Base-by-base conservation (phyloP, 352 stramenopile genomes). In the Phytophthora melonis region DNA sequence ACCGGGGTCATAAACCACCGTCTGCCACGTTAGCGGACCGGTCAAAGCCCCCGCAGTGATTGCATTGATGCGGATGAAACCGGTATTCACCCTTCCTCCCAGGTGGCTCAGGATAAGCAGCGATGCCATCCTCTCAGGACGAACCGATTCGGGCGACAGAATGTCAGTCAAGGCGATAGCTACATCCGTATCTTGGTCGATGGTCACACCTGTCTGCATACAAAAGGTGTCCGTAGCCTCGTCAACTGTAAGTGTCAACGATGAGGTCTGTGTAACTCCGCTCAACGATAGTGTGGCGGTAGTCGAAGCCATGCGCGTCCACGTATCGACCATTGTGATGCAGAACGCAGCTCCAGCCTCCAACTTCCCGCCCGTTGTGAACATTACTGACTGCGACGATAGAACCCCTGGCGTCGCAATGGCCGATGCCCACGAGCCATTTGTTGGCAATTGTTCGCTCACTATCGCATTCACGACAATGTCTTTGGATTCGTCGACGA, bases 361-460 rank as follows among this genome's bases (percentile, higher is more conserved):
- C 0, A 93, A 18, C 25, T 74, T 70, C 2, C 86, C 86, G 25
- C 83, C 84, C 0, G 72, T 88, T 41, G 49, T 77, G 0, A 93
- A 66, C 1, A 27, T 62, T 14, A 90, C 41, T 7, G 67, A 74
- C 27, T 93, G 86, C 1, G 71, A 82, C 3, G 84, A 88, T 2
- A 75, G 25, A 23, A 93, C 76, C 11, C 79, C 84, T 21, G 86
- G 86, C 8, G 86, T 90, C 4, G 74, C 19, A 36, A 88, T 62
- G 3, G 25, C 54, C 1, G 86, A 89, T 16, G 34, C 68, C 80
- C 79, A 92, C 0, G 72, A 64, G 3, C 73, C 84, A 23, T 65
- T 52, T 1, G 43, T 43, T 7, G 72, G 32, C 2, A 93, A 55
- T 21, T 41, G 23, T 7, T 77, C 70, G 6, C 71, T 81, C 8